phyloP scores from a whole-genome alignment of 2,329 filamentous ascomycete genomes.

The Metarhizium robertsii region DNA sequence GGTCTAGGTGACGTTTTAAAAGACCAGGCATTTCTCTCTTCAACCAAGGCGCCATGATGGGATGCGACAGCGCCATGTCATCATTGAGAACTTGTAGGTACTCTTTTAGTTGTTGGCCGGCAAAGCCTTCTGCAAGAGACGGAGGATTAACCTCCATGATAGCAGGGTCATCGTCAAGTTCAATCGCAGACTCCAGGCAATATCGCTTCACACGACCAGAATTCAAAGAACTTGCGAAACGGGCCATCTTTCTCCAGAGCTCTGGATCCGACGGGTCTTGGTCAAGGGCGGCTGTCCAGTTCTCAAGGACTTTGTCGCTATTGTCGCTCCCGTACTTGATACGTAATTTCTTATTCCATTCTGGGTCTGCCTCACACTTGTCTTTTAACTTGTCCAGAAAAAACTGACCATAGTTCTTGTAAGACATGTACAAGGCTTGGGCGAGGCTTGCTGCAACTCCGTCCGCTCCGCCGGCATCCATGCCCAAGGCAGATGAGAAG shows the following conservation, averaged over 20 bases:
- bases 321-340: conserved; percentile 20
- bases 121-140: conserved; percentile 53
- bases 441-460: conserved; percentile 71
- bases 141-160: conserved; percentile 53
- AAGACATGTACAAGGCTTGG: conserved; percentile 84
- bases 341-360: conserved; percentile 26
- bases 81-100: conserved; percentile 46
- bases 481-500: conserved; percentile 42
- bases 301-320: conserved; percentile 39
- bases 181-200: conserved; percentile 56
- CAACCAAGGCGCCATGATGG: conserved; percentile 48
- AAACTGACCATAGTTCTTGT: conserved; percentile 94
- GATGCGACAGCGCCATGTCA: conserved; percentile 48
- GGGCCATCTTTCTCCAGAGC: conserved; percentile 51
- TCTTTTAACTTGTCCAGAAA: conserved; percentile 55
- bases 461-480: conserved; percentile 55
- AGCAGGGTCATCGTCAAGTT: conserved; percentile 57
- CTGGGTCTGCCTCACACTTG: conserved; percentile 36
- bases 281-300: conserved; percentile 50
- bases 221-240: conserved; percentile 48
- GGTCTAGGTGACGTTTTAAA: conserved; percentile 48
- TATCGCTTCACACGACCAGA: conserved; percentile 50
- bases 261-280: conserved; percentile 60
- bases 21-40: conserved; percentile 40
- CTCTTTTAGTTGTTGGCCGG: conserved; percentile 51